Percentiles rank a stretch among this genome's conserved stretches.
phyloP scores from a whole-genome alignment of 805 yeast species.

The Sugiyamaella valdiviana region DNA sequence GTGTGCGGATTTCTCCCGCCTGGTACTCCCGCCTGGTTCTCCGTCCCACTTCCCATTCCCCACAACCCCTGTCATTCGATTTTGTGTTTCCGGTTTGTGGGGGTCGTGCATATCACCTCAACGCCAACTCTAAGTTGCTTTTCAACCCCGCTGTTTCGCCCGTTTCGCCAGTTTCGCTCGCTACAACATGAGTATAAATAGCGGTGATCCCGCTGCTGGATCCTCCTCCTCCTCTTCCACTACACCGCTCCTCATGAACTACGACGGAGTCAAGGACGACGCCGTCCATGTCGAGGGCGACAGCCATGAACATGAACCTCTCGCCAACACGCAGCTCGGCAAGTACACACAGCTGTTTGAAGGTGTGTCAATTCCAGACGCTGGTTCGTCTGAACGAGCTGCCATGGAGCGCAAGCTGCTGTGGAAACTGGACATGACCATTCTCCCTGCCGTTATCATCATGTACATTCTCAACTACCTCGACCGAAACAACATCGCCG shows the following conservation, averaged over 20 bases:
- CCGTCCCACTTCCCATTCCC: too few relatives aligned
- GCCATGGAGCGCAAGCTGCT: slow-evolving; percentile 39
- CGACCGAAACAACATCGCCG: slow-evolving; percentile 35
- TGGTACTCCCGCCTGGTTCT: too few relatives aligned
- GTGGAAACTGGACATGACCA: slow-evolving; percentile 43
- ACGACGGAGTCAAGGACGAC: slow-evolving; percentile 1
- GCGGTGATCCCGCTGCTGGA: not conserved
- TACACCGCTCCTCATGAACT: not conserved
- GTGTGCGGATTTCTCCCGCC: too few relatives aligned
- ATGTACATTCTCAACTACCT: slow-evolving; percentile 30
- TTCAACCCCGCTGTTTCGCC: not conserved
- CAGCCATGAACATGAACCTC: not conserved
- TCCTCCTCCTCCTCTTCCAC: not conserved
- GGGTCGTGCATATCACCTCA: not conserved
- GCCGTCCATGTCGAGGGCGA: not conserved
- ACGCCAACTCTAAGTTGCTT: not conserved
- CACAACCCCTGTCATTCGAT: not conserved
- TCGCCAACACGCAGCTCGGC: slow-evolving; percentile 8
- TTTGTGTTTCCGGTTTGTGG: not conserved
- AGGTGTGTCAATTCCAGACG: slow-evolving; percentile 21
- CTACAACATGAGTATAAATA: not conserved
- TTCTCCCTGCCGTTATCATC: slow-evolving; percentile 28
- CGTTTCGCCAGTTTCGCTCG: not conserved
- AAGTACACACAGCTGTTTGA: slow-evolving; percentile 17
- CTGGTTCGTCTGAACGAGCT: slow-evolving; percentile 39